Evolutionary conservation across 768 basidiomycete genomes (phyloP).

Genomic region (Amanita pseudoporphyria): DNA sequence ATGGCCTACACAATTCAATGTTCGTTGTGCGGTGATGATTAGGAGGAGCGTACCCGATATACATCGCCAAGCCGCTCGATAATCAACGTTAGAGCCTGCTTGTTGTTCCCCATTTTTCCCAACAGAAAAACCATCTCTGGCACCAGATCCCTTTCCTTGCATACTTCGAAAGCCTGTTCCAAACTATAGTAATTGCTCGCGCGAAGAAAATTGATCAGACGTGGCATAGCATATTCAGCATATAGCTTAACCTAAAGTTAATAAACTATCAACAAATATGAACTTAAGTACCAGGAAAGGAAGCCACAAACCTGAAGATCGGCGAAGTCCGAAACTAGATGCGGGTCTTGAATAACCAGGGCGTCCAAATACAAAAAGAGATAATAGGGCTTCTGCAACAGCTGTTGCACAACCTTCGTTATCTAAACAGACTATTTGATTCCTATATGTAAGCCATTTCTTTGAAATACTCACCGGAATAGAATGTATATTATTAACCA

Average conservation of each 20-base stretch:
- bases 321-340: slow-evolving; percentile 70
- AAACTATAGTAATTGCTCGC: slow-evolving; percentile 88
- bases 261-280: not conserved
- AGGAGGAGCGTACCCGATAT: slow-evolving; percentile 46
- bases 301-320: slow-evolving; percentile 60
- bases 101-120: slow-evolving; percentile 97
- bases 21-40: not conserved
- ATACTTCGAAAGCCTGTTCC: slow-evolving; percentile 85
- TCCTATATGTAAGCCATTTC: not conserved
- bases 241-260: slow-evolving; percentile 69
- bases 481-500: slow-evolving; percentile 93
- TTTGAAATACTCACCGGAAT: slow-evolving; percentile 62
- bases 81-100: slow-evolving; percentile 86
- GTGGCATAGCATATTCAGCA: slow-evolving; percentile 72
- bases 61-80: slow-evolving; percentile 94
- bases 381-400: slow-evolving; percentile 66
- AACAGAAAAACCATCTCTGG: slow-evolving; percentile 97
- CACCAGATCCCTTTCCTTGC: slow-evolving; percentile 78
- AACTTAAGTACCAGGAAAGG: not conserved
- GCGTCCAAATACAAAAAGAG: slow-evolving; percentile 92
- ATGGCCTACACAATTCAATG: slow-evolving; percentile 53
- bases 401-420: slow-evolving; percentile 78
- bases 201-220: slow-evolving; percentile 85
- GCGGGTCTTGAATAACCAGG: slow-evolving; percentile 78
- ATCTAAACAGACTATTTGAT: slow-evolving; percentile 38